Base-by-base conservation (phyloP, 441 rosid genomes). In the Isatis lusitanica region DNA sequence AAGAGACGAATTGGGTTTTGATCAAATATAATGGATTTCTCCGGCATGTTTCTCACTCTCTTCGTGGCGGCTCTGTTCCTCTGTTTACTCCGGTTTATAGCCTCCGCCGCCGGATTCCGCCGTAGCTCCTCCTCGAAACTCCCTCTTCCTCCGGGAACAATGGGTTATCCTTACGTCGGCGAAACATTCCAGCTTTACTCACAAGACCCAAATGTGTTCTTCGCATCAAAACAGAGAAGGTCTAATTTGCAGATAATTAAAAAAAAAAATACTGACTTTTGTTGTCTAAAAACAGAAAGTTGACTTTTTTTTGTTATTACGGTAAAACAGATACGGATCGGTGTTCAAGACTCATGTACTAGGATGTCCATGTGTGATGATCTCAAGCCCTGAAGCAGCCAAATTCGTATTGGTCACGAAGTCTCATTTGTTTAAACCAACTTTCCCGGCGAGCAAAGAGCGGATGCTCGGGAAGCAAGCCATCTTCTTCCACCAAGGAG, bases 281-380 rank as follows among this genome's bases (percentile, higher is more conserved):
- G 6, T 4, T 24, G 9, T 42, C 58, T 5, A 15, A 44, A 28
- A 47, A 30, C 42, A 47, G 10, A 62, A 46, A 48, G 51, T 63
- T 62, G 71, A 73, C 60, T 63, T 57, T 63, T 55, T 15, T 38
- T 12, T 60, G 9, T 51, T 1, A 47, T 2, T 56, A 47, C 33
- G 44, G 12, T 47, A 5, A 51, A 53, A 68, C 56, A 91, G 96
- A 73, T 87, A 90, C 33, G 97, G 99, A 18, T 93, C 93, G 84
- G 89, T 94, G 60, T 94, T 94, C 90, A 92, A 90, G 84, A 92
- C 92, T 26, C 88, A 89, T 76, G 82, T 94, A 65, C 83, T 94
- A 5, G 99, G 99, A 15, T 94, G 97, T 69, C 99, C 94, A n/a
- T 85, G 96, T 76, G 90, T 90, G 40, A 92, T 92, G 97, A 80